phyloP scores from a whole-genome alignment of 352 stramenopile species.

The Globisporangium spiculum region DNA sequence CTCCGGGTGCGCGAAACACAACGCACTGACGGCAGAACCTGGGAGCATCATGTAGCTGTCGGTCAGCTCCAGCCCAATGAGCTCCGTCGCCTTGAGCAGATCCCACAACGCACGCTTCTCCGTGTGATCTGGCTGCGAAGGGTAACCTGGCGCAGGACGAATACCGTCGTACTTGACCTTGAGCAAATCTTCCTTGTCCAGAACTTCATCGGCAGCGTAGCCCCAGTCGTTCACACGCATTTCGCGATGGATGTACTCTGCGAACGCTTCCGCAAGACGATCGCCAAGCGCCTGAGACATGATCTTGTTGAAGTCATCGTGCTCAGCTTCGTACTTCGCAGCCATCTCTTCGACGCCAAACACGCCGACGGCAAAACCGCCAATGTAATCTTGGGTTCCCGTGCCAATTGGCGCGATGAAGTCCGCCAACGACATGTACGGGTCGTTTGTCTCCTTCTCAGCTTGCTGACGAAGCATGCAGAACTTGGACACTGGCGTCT shows the following conservation, averaged over 20 bases:
- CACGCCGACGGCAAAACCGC: constrained; percentile 95
- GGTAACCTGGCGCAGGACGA: constrained; percentile 96
- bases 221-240: constrained; percentile 96
- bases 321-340: constrained; percentile 89
- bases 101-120: constrained; percentile 97
- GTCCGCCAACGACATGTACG: constrained; percentile 94
- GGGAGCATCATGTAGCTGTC: constrained; percentile 97
- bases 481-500: constrained; percentile 87
- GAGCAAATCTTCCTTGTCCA: constrained; percentile 92
- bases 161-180: constrained; percentile 99
- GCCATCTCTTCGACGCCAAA: constrained; percentile 95
- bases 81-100: constrained; percentile 91
- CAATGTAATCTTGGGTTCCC: constrained; percentile 42
- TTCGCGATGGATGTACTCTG: constrained; percentile 95
- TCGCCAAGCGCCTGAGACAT: constrained; percentile 90
- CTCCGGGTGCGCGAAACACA: constrained; percentile 95
- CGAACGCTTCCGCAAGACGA: constrained; percentile 89
- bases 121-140: constrained; percentile 97
- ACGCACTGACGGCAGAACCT: constrained; percentile 90
- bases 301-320: constrained; percentile 99
- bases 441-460: constrained; percentile 95
- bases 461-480: constrained; percentile 97
- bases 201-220: constrained; percentile 91
- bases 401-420: constrained; percentile 85
- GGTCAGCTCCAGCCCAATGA: constrained; percentile 90